Evolutionary conservation across 169 alveolate genomes (phyloP).

Genomic region (Eimeria acervulina): DNA sequence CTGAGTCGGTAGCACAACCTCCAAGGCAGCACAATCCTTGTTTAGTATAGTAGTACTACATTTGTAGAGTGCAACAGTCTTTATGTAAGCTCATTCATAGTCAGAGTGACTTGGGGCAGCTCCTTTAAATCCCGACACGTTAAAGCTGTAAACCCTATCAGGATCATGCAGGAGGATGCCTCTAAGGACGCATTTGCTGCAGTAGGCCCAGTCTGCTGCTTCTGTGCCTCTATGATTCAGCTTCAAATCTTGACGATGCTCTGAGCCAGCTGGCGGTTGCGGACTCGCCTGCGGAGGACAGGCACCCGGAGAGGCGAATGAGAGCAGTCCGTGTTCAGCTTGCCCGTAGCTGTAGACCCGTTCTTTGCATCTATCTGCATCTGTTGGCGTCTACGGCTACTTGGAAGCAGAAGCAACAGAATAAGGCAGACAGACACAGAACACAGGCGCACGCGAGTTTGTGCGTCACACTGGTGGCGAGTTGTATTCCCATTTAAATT

Average conservation of each 20-base stretch:
- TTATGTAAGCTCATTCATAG: background rate
- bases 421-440: background rate
- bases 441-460: background rate
- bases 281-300: constrained; percentile 65
- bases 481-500: background rate
- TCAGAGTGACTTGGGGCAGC: background rate
- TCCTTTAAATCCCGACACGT: background rate
- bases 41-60: no score
- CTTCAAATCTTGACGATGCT: constrained; percentile 70
- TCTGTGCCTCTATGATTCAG: constrained; percentile 3
- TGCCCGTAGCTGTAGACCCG: background rate
- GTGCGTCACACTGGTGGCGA: background rate
- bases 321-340: constrained; percentile 43
- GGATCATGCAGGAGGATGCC: background rate
- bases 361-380: background rate
- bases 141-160: no score
- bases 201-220: background rate
- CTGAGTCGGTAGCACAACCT: background rate
- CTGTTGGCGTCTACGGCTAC: background rate
- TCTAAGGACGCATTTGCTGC: background rate
- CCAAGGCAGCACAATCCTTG: background rate
- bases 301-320: constrained; percentile 80
- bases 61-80: background rate
- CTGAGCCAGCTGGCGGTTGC: constrained; percentile 54
- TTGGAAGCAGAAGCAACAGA: background rate